Evolutionary conservation across 768 basidiomycete genomes (phyloP), one percentile per base, ranked within the genome.

Genomic region (Pulveroboletus sp.): DNA sequence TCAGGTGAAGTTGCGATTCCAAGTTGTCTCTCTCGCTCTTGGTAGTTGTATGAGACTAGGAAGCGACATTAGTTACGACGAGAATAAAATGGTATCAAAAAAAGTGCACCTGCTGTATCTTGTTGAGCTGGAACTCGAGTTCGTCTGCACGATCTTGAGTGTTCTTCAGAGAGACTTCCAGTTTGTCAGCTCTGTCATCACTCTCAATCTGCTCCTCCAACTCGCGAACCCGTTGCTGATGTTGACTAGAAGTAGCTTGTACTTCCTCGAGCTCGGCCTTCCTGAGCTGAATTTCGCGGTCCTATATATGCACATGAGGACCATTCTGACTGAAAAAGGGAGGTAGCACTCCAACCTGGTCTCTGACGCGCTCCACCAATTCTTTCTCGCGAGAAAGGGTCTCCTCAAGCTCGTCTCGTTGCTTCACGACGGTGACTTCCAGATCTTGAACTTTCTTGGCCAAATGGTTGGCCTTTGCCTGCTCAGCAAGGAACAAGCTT

Each of bases 61-160:
- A 27, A 47, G 35, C 31, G 11, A 15, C 1, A 18, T 67, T 13
- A 4, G 51, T 33, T 30, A 43, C 0, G 6, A 14, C 6, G 38
- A 2, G 32, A 45, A 27, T 30, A 35, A 0, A 15, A 31, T 33
- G 6, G 31, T 15, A 38, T 53, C 40, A 38, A 54, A 14, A 32
- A 53, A 21, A 21, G n/a, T 72, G 43, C 54, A 83, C 89, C 80
- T 91, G 89, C 60, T 83, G 87, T 36, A 86, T 70, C 62, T 86
- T 89, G 11, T 84, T 82, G 17, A 93, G 71, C 60, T 87, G 87
- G 59, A 89, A 86, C 58, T 91, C 89, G 8, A 92, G 76, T 61
- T 90, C 88, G 51, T 88, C 89, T 5, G 85, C 85, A 47, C 84
- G 84, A 59, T 92, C 82, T 59, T 89, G 87, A 24, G 84, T 84